Evolutionary conservation across 2,329 filamentous ascomycete genomes (phyloP).

Genomic region (Huntiella bhutanensis): DNA sequence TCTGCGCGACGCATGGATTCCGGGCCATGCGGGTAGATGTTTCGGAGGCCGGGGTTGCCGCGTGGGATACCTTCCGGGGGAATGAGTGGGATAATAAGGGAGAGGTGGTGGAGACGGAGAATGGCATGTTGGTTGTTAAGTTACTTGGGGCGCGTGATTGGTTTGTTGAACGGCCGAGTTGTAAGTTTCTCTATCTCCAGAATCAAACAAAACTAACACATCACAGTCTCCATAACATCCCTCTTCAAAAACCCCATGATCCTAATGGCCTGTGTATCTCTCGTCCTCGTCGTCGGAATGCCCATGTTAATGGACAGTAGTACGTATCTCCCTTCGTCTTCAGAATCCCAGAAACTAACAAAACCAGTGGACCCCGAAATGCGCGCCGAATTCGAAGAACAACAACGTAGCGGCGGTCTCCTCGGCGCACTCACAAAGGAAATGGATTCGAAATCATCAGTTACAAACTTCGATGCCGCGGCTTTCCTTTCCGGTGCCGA

Average conservation of each 20-base stretch:
- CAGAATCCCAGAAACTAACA: constrained; percentile 10
- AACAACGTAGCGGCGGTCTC: constrained; percentile 59
- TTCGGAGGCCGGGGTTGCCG: constrained; percentile 52
- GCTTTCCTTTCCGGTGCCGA: constrained; percentile 39
- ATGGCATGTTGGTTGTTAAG: constrained; percentile 37
- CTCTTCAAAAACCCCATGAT: constrained; percentile 96
- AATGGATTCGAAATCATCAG: constrained; percentile 15
- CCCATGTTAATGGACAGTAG: constrained; percentile 91
- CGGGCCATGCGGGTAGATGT: constrained; percentile 67
- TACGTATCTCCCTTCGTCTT: constrained; percentile 28
- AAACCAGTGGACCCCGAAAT: constrained; percentile 83
- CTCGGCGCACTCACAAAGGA: constrained; percentile 44
- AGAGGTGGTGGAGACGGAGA: constrained; percentile 29
- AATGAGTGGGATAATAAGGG: constrained; percentile 84
- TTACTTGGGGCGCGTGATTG: constrained; percentile 49
- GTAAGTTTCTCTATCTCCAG: constrained; percentile 31
- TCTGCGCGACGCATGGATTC: constrained; percentile 57
- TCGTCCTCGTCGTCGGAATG: constrained; percentile 77
- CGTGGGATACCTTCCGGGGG: constrained; percentile 73
- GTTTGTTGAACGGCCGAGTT: constrained; percentile 56
- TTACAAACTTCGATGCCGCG: constrained; percentile 39
- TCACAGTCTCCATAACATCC: constrained; percentile 53
- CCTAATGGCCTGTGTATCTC: constrained; percentile 65
- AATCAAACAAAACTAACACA: neutral
- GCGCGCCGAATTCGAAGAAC: constrained; percentile 77